A percentile compares a stretch with the other conserved stretches of the same genome.
Evolutionary conservation across 306 rosid species (phyloP).

Genomic region (Gynostemma pentaphyllum): DNA sequence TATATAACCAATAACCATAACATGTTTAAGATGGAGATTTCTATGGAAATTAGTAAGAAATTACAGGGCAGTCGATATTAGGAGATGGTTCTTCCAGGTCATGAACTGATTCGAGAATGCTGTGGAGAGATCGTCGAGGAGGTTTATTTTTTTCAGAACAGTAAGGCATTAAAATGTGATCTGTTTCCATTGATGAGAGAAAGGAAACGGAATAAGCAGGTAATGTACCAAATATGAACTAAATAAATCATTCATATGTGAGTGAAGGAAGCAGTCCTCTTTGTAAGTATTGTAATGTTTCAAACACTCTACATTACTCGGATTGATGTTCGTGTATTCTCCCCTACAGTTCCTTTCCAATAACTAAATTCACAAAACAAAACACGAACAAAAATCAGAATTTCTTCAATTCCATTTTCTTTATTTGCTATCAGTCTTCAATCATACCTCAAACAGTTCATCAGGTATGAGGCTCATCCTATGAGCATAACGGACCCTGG

Average conservation of each 20-base stretch:
- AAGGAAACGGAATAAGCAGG: no score
- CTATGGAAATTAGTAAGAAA: no score
- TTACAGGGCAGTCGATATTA: no score
- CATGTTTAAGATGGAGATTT: no score
- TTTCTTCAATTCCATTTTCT: neutral
- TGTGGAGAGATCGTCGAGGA: no score
- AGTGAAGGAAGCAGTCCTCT: conserved; percentile 9
- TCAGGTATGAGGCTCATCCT: conserved; percentile 53
- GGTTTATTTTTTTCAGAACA: no score
- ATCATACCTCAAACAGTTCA: conserved; percentile 51
- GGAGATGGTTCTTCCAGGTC: no score
- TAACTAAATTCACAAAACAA: neutral
- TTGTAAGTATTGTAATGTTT: conserved; percentile 13
- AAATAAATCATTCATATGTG: neutral
- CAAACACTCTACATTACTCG: conserved; percentile 25
- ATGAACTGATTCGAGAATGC: no score
- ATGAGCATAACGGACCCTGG: conserved; percentile 25
- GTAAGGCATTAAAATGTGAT: no score
- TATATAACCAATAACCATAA: no score
- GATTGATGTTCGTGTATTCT: conserved; percentile 20
- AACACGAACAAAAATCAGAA: neutral
- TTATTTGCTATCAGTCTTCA: neutral
- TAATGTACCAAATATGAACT: neutral
- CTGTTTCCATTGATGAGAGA: no score
- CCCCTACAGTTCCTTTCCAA: conserved; percentile 32